Evolutionary conservation across 106 monocot genomes (phyloP).

Genomic region (Acorus calamus): DNA sequence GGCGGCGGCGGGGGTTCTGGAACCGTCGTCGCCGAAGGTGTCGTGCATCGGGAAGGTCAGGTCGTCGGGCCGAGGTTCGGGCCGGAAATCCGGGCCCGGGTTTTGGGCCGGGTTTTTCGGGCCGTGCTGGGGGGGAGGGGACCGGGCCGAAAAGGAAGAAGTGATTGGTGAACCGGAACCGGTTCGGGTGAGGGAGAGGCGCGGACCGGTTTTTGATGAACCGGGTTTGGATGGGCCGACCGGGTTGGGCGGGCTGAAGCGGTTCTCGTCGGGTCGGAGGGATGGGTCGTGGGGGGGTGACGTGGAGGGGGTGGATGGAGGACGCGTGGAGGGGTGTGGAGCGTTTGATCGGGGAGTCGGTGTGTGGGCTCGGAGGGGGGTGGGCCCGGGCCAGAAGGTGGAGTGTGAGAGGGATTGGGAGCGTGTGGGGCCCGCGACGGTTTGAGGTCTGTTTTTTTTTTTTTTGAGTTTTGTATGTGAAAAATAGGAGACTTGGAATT

Average conservation of each 20-base stretch:
- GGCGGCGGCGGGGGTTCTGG: conserved; percentile 2
- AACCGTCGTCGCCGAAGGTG: conserved; percentile 25
- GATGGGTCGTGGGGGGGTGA: conserved; percentile 3
- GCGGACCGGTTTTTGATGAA: no score
- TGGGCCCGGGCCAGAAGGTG: neutral
- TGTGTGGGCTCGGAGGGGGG: neutral
- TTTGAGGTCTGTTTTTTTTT: neutral
- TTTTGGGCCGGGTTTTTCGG: neutral
- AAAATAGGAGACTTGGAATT: no score
- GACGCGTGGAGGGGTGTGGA: neutral
- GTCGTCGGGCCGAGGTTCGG: neutral
- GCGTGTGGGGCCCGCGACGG: neutral
- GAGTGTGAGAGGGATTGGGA: neutral
- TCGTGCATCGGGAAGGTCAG: conserved; percentile 23
- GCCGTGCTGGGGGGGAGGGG: neutral
- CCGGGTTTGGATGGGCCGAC: neutral
- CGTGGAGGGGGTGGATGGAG: no score
- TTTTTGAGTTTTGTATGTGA: no score
- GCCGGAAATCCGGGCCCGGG: no score
- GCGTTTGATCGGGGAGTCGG: neutral
- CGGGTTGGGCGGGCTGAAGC: conserved; percentile 23
- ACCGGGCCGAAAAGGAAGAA: neutral
- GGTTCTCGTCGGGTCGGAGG: conserved; percentile 35
- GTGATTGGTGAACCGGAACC: neutral
- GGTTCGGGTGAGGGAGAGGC: no score